phyloP scores from a whole-genome alignment of 2,329 filamentous ascomycete species.

The Fusarium humuli region DNA sequence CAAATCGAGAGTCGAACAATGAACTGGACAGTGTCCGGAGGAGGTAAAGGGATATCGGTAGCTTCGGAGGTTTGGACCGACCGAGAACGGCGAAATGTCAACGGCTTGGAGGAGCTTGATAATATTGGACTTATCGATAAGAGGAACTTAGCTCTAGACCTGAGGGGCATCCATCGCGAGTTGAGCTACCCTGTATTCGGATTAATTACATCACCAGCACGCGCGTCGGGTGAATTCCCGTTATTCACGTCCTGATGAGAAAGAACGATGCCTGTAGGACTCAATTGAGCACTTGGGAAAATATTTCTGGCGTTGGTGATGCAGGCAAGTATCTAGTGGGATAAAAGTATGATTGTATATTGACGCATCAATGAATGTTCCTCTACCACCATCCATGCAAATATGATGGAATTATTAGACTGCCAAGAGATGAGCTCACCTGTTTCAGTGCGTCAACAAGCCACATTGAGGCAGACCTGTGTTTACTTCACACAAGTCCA shows the following conservation, averaged over 20 bases:
- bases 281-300: not conserved
- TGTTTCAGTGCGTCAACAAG: not conserved
- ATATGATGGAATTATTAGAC: not conserved
- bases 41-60: conserved; percentile 12
- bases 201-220: not conserved
- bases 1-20: not conserved
- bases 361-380: not conserved
- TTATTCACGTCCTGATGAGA: not conserved
- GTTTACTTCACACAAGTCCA: too few species aligned
- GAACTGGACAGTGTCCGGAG: conserved; percentile 18
- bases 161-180: not conserved
- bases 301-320: not conserved
- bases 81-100: conserved; percentile 45
- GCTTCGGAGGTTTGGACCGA: conserved; percentile 33
- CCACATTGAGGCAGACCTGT: not conserved
- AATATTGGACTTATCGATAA: conserved; percentile 45
- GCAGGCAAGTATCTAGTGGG: not conserved
- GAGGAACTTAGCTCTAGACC: not conserved
- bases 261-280: not conserved
- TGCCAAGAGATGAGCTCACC: not conserved
- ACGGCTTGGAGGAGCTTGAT: conserved; percentile 20
- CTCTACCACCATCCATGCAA: not conserved
- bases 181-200: conserved; percentile 29
- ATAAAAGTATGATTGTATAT: not conserved
- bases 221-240: not conserved